A percentile compares a stretch with the other conserved stretches of the same genome.
Conservation (phyloP, 2,329 filamentous ascomycete species). For the Microcyclospora pomicola region DNA sequence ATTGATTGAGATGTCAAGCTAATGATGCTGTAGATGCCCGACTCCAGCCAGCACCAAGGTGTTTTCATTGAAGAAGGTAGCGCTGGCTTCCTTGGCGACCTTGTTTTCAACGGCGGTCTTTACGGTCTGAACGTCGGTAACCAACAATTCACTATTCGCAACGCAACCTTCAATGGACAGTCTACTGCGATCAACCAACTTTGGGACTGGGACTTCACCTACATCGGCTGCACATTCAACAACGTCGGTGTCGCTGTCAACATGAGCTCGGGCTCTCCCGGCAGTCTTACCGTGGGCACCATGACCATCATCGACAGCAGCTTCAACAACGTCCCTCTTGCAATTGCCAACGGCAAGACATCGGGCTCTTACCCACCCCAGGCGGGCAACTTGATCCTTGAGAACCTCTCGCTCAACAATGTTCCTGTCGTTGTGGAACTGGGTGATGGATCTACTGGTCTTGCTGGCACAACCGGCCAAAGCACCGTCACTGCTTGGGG, state of each 20-base stretch:
- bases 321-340: slow-evolving; percentile 37
- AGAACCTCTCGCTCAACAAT: slow-evolving; percentile 40
- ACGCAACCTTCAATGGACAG: slow-evolving; percentile 36
- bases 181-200: slow-evolving; percentile 42
- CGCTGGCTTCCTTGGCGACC: slow-evolving; percentile 33
- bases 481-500: slow-evolving; percentile 28
- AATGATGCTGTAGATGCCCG: neutral
- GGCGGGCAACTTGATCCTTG: slow-evolving; percentile 40
- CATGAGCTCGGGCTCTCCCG: slow-evolving; percentile 30
- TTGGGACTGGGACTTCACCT: slow-evolving; percentile 46
- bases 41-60: slow-evolving; percentile 26
- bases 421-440: slow-evolving; percentile 32
- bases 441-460: slow-evolving; percentile 21
- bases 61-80: slow-evolving; percentile 32
- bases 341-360: slow-evolving; percentile 35
- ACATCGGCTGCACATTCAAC: slow-evolving; percentile 33
- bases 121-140: slow-evolving; percentile 31
- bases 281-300: slow-evolving; percentile 37
- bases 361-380: slow-evolving; percentile 28
- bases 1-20: no score
- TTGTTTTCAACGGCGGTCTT: slow-evolving; percentile 31
- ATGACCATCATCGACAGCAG: slow-evolving; percentile 44
- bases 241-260: slow-evolving; percentile 41
- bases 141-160: slow-evolving; percentile 39
- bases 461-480: slow-evolving; percentile 24